phyloP scores from a whole-genome alignment of 768 basidiomycete species.

The Dentipellis sp. region DNA sequence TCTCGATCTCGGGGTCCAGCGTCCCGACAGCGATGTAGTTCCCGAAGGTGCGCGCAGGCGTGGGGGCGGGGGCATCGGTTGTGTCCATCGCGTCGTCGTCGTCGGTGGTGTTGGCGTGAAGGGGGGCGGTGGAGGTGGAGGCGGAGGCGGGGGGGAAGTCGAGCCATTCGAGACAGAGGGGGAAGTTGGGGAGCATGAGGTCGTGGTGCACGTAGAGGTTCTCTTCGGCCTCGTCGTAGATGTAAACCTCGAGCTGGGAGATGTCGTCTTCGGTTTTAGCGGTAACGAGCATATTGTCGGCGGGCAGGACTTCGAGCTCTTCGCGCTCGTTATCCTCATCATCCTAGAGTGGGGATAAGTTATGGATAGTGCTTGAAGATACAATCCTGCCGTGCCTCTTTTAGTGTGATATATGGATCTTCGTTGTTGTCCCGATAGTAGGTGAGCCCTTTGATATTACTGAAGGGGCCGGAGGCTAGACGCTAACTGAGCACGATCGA shows the following conservation, averaged over 20 bases:
- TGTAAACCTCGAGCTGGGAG: slow-evolving; percentile 90
- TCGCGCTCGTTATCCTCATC: slow-evolving; percentile 76
- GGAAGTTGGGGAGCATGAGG: slow-evolving; percentile 94
- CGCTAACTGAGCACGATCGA: slow-evolving; percentile 7
- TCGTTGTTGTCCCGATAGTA: slow-evolving; percentile 89
- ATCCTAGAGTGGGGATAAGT: slow-evolving; percentile 31
- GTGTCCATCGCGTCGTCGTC: slow-evolving; percentile 22
- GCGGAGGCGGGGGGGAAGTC: slow-evolving; percentile 71
- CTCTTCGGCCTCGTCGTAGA: slow-evolving; percentile 88
- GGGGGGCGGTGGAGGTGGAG: slow-evolving; percentile 28
- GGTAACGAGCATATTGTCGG: slow-evolving; percentile 86
- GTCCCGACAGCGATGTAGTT: slow-evolving; percentile 97
- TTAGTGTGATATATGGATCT: slow-evolving; percentile 94
- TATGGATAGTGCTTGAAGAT: not conserved
- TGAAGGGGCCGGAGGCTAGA: slow-evolving; percentile 72
- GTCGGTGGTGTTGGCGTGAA: too few species aligned
- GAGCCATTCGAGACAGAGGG: slow-evolving; percentile 98
- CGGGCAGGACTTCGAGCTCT: slow-evolving; percentile 81
- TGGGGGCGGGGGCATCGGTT: slow-evolving; percentile 1
- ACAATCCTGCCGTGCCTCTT: slow-evolving; percentile 49
- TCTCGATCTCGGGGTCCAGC: slow-evolving; percentile 96
- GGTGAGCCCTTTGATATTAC: slow-evolving; percentile 89
- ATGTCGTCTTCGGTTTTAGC: slow-evolving; percentile 97
- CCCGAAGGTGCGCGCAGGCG: slow-evolving; percentile 37
- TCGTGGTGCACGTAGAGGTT: slow-evolving; percentile 97